These are phyloP conservation scores for Zygosaccharomyces sapae DNA, from an alignment of 1,139 yeast genomes.

Conservation along the genomic window DNA sequence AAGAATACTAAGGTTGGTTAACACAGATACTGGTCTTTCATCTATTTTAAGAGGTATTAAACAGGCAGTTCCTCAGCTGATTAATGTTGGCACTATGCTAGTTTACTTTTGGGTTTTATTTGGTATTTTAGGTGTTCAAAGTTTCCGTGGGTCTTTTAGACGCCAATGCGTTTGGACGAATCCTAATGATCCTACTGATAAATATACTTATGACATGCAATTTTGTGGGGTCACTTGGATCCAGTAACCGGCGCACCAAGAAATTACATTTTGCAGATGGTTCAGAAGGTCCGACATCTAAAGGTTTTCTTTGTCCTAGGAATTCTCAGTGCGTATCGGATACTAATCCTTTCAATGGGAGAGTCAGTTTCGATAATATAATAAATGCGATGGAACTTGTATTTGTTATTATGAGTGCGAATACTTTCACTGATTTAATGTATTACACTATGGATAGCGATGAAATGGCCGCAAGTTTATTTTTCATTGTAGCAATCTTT, in stretches of 20 bases:
- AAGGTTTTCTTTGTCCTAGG: slow-evolving; percentile 80
- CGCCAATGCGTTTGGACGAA: slow-evolving; percentile 89
- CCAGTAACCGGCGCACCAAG: slow-evolving; percentile 40
- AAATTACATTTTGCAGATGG: slow-evolving; percentile 60
- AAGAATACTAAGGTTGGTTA: slow-evolving; percentile 67
- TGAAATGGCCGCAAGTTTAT: slow-evolving; percentile 69
- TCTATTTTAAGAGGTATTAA: slow-evolving; percentile 68
- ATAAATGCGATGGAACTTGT: slow-evolving; percentile 78
- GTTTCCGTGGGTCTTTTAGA: slow-evolving; percentile 77
- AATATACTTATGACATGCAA: slow-evolving; percentile 52
- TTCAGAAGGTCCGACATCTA: slow-evolving; percentile 42
- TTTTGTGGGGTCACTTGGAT: slow-evolving; percentile 78
- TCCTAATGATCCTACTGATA: slow-evolving; percentile 60
- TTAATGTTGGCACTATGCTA: slow-evolving; percentile 72
- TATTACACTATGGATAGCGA: slow-evolving; percentile 82
- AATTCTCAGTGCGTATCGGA: slow-evolving; percentile 67
- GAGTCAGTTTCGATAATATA: slow-evolving; percentile 80
- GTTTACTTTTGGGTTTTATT: slow-evolving; percentile 79
- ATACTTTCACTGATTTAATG: slow-evolving; percentile 89
- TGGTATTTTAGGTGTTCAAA: slow-evolving; percentile 83
- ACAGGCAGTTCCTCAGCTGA: slow-evolving; percentile 68
- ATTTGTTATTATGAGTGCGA: slow-evolving; percentile 83
- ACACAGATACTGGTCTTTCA: slow-evolving; percentile 72
- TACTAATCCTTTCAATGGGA: slow-evolving; percentile 67
- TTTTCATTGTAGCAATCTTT: slow-evolving; percentile 69